A percentile compares a stretch with the other conserved stretches of the same genome.
phyloP scores from a whole-genome alignment of 2,329 filamentous ascomycete genomes.

The Phialophora verrucosa region DNA sequence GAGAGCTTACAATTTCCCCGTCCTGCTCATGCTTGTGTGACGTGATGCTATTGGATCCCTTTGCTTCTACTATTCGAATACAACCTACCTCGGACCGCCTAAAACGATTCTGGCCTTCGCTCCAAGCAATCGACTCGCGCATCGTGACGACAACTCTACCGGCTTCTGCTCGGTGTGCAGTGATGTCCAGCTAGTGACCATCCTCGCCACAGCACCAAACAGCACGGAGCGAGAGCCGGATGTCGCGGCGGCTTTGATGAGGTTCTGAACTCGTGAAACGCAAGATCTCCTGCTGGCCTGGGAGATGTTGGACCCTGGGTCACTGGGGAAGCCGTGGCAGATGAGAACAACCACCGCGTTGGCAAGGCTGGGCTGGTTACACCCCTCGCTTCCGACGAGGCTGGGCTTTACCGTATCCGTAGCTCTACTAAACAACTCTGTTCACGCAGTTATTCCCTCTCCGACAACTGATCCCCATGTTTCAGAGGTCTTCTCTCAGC shows the following conservation, averaged over 20 bases:
- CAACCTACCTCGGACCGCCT: too few relatives aligned
- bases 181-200: background rate
- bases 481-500: slow-evolving; percentile 4
- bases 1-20: background rate
- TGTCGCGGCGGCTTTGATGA: background rate
- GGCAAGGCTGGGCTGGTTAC: slow-evolving; percentile 8
- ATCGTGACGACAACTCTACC: background rate
- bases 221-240: background rate
- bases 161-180: background rate
- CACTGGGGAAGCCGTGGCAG: too few relatives aligned
- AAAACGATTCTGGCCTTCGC: background rate
- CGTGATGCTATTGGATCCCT: too few relatives aligned
- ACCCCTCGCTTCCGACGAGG: background rate
- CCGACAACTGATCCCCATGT: background rate
- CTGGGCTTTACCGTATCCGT: slow-evolving; percentile 10
- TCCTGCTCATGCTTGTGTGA: background rate
- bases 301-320: background rate
- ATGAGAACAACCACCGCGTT: background rate
- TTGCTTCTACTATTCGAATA: too few relatives aligned
- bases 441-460: background rate
- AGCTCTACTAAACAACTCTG: background rate
- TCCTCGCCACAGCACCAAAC: background rate
- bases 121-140: background rate
- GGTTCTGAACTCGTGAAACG: background rate
- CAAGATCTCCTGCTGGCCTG: background rate